phyloP scores from a whole-genome alignment of 352 stramenopile species.

The Phytophthora boehmeriae region DNA sequence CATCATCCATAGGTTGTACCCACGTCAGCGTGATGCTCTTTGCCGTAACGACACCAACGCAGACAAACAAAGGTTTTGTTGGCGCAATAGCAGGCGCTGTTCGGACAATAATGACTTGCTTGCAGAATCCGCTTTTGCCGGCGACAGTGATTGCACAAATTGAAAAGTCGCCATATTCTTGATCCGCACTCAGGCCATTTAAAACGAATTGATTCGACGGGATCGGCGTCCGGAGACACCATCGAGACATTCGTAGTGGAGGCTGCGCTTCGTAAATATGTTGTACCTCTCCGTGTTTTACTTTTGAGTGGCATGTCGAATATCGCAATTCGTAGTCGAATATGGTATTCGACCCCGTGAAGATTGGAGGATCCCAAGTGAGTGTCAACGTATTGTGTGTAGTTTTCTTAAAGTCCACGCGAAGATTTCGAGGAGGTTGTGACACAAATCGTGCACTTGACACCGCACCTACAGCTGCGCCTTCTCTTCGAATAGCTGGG shows the following conservation, averaged over 20 bases:
- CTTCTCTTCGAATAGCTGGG: not conserved
- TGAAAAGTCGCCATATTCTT: conserved; percentile 54
- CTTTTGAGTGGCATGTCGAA: conserved; percentile 29
- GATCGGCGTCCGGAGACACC: conserved; percentile 61
- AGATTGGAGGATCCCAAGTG: conserved; percentile 71
- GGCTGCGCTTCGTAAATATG: conserved; percentile 30
- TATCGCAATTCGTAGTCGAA: conserved; percentile 72
- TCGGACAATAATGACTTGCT: conserved; percentile 40
- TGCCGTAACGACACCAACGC: conserved; percentile 52
- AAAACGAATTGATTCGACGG: conserved; percentile 52
- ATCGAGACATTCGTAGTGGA: conserved; percentile 43
- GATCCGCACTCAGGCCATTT: conserved; percentile 39
- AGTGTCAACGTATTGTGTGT: conserved; percentile 53
- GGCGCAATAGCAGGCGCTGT: conserved; percentile 42
- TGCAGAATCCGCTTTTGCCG: conserved; percentile 58
- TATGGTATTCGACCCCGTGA: conserved; percentile 68
- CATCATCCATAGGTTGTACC: conserved; percentile 62
- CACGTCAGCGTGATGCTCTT: conserved; percentile 72
- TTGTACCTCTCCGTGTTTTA: conserved; percentile 15
- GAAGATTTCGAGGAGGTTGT: conserved; percentile 68
- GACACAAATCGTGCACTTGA: conserved; percentile 50
- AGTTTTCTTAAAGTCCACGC: conserved; percentile 33
- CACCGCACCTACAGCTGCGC: not conserved
- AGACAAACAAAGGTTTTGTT: conserved; percentile 53
- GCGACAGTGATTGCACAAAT: conserved; percentile 61